Evolutionary conservation across 2,329 filamentous ascomycete genomes (phyloP).

Genomic region (Hypoxylon sp.): DNA sequence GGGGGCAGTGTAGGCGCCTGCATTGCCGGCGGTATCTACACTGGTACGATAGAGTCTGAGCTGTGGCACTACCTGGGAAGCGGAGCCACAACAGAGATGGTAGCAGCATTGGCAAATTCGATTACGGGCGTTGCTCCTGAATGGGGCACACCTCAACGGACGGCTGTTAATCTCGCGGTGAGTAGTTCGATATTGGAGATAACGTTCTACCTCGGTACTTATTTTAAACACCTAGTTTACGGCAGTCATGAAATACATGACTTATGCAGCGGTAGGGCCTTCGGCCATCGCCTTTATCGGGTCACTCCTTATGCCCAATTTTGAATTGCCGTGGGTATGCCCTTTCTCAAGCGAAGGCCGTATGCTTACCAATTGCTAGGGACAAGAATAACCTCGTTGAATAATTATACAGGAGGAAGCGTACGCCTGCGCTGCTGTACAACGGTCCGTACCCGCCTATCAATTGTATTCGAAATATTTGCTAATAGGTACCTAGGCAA

Average conservation of each 20-base stretch:
- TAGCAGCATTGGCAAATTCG: slow-evolving; percentile 59
- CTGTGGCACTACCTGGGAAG: slow-evolving; percentile 55
- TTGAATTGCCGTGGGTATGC: slow-evolving; percentile 40
- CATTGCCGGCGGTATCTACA: slow-evolving; percentile 64
- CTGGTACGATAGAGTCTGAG: slow-evolving; percentile 56
- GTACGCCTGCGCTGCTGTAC: not conserved
- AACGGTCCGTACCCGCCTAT: not conserved
- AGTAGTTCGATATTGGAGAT: slow-evolving; percentile 27
- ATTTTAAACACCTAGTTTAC: slow-evolving; percentile 42
- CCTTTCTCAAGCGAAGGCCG: not conserved
- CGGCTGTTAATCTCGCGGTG: slow-evolving; percentile 58
- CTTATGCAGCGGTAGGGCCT: slow-evolving; percentile 46
- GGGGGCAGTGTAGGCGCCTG: slow-evolving; percentile 55
- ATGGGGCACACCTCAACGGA: slow-evolving; percentile 57
- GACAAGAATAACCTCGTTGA: slow-evolving; percentile 41
- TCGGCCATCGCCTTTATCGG: slow-evolving; percentile 41
- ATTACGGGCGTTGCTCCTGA: slow-evolving; percentile 58
- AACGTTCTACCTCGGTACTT: not conserved
- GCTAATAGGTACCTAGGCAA: too few species aligned
- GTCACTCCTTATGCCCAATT: slow-evolving; percentile 44
- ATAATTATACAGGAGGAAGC: not conserved
- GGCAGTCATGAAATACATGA: slow-evolving; percentile 48
- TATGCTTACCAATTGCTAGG: slow-evolving; percentile 23
- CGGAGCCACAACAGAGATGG: slow-evolving; percentile 46
- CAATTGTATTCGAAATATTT: not conserved